A percentile compares a stretch with the other conserved stretches of the same genome.
Evolutionary conservation across 2,329 filamentous ascomycete species (phyloP).

Genomic region (Herpotrichia juniperi): DNA sequence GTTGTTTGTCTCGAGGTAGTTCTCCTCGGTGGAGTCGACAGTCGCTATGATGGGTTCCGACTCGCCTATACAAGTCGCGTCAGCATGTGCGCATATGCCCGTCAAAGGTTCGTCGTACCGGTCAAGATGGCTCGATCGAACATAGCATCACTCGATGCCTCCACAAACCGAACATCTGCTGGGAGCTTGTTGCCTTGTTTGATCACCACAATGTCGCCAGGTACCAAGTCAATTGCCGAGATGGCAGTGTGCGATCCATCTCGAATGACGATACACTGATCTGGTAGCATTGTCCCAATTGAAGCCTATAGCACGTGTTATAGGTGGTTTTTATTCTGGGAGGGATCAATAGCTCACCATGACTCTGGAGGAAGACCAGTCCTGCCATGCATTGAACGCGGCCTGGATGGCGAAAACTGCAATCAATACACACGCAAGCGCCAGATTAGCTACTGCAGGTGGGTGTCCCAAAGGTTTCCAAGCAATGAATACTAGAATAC

Average conservation of each 20-base stretch:
- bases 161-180: constrained; percentile 73
- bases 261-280: constrained; percentile 69
- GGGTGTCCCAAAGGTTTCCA: constrained; percentile 78
- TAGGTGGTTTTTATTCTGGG: too few relatives aligned
- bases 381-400: constrained; percentile 64
- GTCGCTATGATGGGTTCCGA: constrained; percentile 68
- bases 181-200: constrained; percentile 76
- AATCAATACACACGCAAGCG: constrained; percentile 74
- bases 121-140: constrained; percentile 78
- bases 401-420: constrained; percentile 69
- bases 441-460: constrained; percentile 72
- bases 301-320: too few relatives aligned
- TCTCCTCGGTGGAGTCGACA: constrained; percentile 68
- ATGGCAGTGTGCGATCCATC: constrained; percentile 60
- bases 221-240: constrained; percentile 67
- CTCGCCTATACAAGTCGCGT: constrained; percentile 58
- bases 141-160: constrained; percentile 71
- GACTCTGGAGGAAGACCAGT: constrained; percentile 77
- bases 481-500: constrained; percentile 75
- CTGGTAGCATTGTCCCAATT: constrained; percentile 81
- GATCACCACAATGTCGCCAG: constrained; percentile 72
- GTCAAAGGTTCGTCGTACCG: constrained; percentile 48
- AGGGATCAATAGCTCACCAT: too few relatives aligned
- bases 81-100: neutral
- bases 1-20: constrained; percentile 77